Conservation (phyloP, 2,329 filamentous ascomycete genomes). For the Sporothrix curviconia region DNA sequence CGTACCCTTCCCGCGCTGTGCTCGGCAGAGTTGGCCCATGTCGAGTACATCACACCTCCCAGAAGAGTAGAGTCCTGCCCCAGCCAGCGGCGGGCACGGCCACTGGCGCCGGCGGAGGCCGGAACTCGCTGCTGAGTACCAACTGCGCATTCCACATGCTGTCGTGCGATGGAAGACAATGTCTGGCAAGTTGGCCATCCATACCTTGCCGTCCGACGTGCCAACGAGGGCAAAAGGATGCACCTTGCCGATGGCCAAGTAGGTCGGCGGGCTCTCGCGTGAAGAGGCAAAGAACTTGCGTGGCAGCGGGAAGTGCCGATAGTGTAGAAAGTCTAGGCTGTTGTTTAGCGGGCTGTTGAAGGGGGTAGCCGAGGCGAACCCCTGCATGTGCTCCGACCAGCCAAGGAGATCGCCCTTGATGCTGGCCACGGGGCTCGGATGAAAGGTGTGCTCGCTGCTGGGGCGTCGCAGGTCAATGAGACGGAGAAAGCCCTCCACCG, state of each 20-base stretch:
- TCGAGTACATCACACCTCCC: too few species aligned
- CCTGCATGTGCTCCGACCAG: conserved; percentile 50
- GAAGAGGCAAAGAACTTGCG: conserved; percentile 44
- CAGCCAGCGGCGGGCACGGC: too few species aligned
- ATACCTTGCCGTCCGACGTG: conserved; percentile 39
- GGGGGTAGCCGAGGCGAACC: conserved; percentile 47
- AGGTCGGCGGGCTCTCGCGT: conserved; percentile 32
- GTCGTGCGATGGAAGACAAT: conserved; percentile 35
- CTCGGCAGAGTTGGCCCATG: too few species aligned
- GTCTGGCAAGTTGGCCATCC: conserved; percentile 35
- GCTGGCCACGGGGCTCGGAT: conserved; percentile 42
- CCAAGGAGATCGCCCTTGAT: conserved; percentile 48
- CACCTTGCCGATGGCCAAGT: conserved; percentile 41
- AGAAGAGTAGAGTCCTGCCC: too few species aligned
- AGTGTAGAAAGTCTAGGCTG: conserved; percentile 46
- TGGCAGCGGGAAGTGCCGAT: conserved; percentile 45
- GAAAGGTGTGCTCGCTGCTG: conserved; percentile 47
- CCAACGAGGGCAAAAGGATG: conserved; percentile 49
- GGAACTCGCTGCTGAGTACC: conserved; percentile 50
- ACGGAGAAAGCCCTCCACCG: conserved; percentile 47
- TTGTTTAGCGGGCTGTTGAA: conserved; percentile 48
- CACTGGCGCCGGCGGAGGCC: conserved; percentile 31
- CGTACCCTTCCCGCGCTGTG: too few species aligned
- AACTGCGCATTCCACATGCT: conserved; percentile 35
- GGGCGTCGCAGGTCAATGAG: conserved; percentile 48